These are phyloP conservation scores for Toxicodendron radicans DNA, from an alignment of 345 rosid species.

Conservation along the genomic window DNA sequence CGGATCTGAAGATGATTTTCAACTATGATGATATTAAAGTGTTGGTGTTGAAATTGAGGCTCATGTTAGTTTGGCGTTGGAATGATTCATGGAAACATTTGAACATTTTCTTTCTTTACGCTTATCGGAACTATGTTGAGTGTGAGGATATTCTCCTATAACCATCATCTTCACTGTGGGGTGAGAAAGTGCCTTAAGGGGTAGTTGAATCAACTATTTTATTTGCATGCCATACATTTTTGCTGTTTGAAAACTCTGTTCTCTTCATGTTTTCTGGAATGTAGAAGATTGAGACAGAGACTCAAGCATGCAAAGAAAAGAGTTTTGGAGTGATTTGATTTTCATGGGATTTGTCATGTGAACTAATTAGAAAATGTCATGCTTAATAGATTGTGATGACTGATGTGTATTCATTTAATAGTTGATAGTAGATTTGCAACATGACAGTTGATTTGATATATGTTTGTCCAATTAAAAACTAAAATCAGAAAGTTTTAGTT, in stretches of 20 bases:
- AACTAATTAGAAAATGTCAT: too few relatives aligned
- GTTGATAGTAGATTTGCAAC: too few relatives aligned
- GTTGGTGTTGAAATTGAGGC: background rate
- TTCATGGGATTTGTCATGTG: background rate
- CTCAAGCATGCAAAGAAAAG: background rate
- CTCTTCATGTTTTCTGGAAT: background rate
- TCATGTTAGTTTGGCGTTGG: background rate
- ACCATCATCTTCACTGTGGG: background rate
- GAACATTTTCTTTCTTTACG: background rate
- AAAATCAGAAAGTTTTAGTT: background rate
- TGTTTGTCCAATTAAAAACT: background rate
- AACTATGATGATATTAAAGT: background rate
- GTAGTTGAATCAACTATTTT: background rate
- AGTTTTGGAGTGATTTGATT: background rate
- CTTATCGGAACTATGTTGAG: background rate
- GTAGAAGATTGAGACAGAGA: background rate
- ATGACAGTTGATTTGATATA: too few relatives aligned
- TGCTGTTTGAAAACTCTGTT: background rate
- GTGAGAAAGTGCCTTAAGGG: background rate
- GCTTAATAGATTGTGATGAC: too few relatives aligned
- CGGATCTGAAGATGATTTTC: background rate
- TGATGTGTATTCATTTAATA: too few relatives aligned
- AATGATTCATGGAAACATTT: too few relatives aligned
- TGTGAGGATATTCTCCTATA: too few relatives aligned
- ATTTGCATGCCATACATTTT: background rate